Evolutionary conservation across 768 basidiomycete species (phyloP).

Genomic region (Kwoniella sp.): DNA sequence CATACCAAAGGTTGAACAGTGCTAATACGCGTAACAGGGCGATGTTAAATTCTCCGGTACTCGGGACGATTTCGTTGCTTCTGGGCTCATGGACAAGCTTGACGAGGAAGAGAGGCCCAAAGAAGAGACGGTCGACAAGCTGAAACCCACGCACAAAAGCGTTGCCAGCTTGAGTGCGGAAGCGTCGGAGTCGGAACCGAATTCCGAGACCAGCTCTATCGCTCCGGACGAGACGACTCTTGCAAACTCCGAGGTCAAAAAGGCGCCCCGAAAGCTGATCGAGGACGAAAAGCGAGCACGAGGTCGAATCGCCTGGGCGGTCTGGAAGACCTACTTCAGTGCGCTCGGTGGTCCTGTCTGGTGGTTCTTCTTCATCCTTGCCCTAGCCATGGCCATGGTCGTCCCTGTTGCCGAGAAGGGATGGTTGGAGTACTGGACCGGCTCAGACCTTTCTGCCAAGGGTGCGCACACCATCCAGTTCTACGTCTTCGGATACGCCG

Average conservation of each 20-base stretch:
- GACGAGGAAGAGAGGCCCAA: slow-evolving; percentile 54
- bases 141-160: slow-evolving; percentile 34
- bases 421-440: slow-evolving; percentile 68
- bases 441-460: slow-evolving; percentile 52
- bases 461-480: slow-evolving; percentile 59
- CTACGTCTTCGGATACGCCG: slow-evolving; percentile 74
- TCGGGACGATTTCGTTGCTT: slow-evolving; percentile 67
- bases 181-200: slow-evolving; percentile 58
- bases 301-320: slow-evolving; percentile 68
- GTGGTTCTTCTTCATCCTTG: slow-evolving; percentile 61
- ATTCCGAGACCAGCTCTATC: slow-evolving; percentile 59
- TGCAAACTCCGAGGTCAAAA: slow-evolving; percentile 56
- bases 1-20: slow-evolving; percentile 8
- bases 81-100: slow-evolving; percentile 68
- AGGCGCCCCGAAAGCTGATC: slow-evolving; percentile 74
- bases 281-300: slow-evolving; percentile 74
- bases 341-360: slow-evolving; percentile 47
- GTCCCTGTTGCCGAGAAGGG: slow-evolving; percentile 71
- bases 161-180: slow-evolving; percentile 28
- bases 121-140: slow-evolving; percentile 29
- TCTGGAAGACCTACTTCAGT: slow-evolving; percentile 67
- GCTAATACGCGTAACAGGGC: slow-evolving; percentile 60
- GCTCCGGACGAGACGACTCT: slow-evolving; percentile 53
- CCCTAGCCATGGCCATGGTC: slow-evolving; percentile 64
- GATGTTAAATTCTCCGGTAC: slow-evolving; percentile 75